Percentiles rank a stretch among this genome's conserved stretches.
These are phyloP conservation scores for Yarrowia divulgata DNA, from an alignment of 805 yeast genomes.

Conservation along the genomic window DNA sequence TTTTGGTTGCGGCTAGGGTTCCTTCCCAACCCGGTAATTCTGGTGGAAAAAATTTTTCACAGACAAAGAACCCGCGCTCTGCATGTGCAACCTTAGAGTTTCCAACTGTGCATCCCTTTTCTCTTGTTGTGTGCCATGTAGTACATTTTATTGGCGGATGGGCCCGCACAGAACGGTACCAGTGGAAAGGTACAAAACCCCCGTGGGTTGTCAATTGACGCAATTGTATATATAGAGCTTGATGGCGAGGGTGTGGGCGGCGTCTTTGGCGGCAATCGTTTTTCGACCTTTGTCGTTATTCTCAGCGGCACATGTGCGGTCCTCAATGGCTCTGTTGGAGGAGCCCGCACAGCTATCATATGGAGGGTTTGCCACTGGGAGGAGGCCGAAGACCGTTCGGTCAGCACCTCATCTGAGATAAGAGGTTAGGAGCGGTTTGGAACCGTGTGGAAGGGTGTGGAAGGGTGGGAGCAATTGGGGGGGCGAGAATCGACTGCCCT, in stretches of 20 bases:
- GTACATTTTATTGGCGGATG: constrained; percentile 21
- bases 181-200: no score
- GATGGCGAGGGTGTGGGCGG: not conserved
- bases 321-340: not conserved
- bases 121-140: constrained; percentile 27
- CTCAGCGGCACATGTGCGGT: not conserved
- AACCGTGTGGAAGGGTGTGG: no score
- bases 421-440: no score
- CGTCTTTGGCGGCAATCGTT: not conserved
- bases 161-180: no score
- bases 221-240: constrained; percentile 9
- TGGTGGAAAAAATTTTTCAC: constrained; percentile 35
- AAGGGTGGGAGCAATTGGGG: no score
- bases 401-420: no score
- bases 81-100: constrained; percentile 3
- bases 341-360: no score
- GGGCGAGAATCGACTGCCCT: no score
- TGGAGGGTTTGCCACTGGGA: not conserved
- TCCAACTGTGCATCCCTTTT: not conserved
- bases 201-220: constrained; percentile 8
- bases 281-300: not conserved
- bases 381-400: no score
- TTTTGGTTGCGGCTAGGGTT: constrained; percentile 23
- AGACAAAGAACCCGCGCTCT: constrained; percentile 15
- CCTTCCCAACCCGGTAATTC: not conserved